phyloP scores from a whole-genome alignment of 2,329 filamentous ascomycete species.

The Sarocladium oryzae region DNA sequence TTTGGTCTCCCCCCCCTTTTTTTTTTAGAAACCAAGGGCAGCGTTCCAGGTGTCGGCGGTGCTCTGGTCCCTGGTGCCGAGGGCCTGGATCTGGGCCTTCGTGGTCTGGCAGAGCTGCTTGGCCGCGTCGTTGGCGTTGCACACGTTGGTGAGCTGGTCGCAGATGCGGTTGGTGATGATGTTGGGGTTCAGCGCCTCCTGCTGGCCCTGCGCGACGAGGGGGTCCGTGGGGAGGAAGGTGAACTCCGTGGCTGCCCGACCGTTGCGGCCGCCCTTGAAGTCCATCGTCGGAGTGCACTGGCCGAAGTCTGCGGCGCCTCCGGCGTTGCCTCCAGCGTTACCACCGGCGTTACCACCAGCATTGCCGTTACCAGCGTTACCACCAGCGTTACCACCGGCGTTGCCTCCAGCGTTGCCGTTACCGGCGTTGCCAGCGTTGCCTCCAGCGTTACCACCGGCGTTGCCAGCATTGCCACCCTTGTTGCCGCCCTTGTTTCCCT shows the following conservation, averaged over 20 bases:
- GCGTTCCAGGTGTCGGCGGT: slow-evolving; percentile 44
- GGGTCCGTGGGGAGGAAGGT: slow-evolving; percentile 63
- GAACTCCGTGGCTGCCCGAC: slow-evolving; percentile 50
- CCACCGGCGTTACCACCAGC: too few species aligned
- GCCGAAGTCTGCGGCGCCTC: slow-evolving; percentile 33
- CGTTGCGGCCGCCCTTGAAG: slow-evolving; percentile 51
- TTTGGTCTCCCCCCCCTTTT: too few species aligned
- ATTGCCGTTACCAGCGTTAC: too few species aligned
- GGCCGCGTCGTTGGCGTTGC: slow-evolving; percentile 54
- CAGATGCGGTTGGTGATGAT: slow-evolving; percentile 70
- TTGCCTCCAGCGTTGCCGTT: too few species aligned
- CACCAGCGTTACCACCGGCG: too few species aligned
- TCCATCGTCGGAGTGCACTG: slow-evolving; percentile 51
- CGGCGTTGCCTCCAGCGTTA: too few species aligned
- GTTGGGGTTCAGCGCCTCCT: slow-evolving; percentile 63
- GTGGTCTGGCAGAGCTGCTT: slow-evolving; percentile 45
- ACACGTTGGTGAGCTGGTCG: slow-evolving; percentile 63
- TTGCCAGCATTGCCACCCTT: slow-evolving; percentile 20
- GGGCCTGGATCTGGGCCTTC: slow-evolving; percentile 42
- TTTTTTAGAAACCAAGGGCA: slow-evolving; percentile 26
- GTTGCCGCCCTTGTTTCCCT: slow-evolving; percentile 14
- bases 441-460: slow-evolving; percentile 1
- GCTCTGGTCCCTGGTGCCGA: slow-evolving; percentile 40
- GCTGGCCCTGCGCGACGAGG: slow-evolving; percentile 50
- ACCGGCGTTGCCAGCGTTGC: too few species aligned